A percentile compares a stretch with the other conserved stretches of the same genome.
Conservation (phyloP, 495 filamentous ascomycete species). For the Pyronema omphalodes region DNA sequence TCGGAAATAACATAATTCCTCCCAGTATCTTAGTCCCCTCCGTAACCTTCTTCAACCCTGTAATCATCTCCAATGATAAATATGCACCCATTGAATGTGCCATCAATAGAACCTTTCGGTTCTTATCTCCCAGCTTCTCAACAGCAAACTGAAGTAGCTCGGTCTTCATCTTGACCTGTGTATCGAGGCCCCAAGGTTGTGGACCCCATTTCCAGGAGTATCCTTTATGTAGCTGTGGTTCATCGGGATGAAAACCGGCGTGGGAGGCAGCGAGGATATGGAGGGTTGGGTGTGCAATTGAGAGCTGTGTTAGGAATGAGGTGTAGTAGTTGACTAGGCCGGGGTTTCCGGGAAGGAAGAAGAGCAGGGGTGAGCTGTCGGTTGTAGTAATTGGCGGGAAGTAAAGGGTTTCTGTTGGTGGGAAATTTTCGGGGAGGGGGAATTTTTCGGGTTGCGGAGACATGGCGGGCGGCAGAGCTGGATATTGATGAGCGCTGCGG, state of each 20-base stretch:
- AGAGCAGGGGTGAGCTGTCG: conserved; percentile 22
- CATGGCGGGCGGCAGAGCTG: too few species aligned
- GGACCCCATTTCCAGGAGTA: background rate
- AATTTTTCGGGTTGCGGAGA: background rate
- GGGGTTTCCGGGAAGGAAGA: conserved; percentile 75
- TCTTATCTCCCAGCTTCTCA: background rate
- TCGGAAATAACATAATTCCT: conserved; percentile 57
- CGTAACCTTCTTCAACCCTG: conserved; percentile 5
- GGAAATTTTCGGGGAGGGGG: conserved; percentile 3
- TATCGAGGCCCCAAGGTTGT: background rate
- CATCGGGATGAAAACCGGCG: conserved; percentile 29
- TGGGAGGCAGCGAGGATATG: conserved; percentile 55
- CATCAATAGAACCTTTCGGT: conserved; percentile 46
- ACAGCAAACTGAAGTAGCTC: background rate
- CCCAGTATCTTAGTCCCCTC: conserved; percentile 29
- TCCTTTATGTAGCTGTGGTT: background rate
- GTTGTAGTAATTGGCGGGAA: background rate
- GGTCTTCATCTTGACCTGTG: background rate
- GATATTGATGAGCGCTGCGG: too few species aligned
- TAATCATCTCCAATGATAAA: conserved; percentile 53
- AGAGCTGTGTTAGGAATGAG: conserved; percentile 40
- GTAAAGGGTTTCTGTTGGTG: conserved; percentile 5
- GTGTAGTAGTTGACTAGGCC: conserved; percentile 69
- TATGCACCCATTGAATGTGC: conserved; percentile 72
- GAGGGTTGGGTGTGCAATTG: conserved; percentile 22